These are phyloP conservation scores for Ammopiptanthus mongolicus DNA, from an alignment of 306 rosid species.

Conservation along the genomic window DNA sequence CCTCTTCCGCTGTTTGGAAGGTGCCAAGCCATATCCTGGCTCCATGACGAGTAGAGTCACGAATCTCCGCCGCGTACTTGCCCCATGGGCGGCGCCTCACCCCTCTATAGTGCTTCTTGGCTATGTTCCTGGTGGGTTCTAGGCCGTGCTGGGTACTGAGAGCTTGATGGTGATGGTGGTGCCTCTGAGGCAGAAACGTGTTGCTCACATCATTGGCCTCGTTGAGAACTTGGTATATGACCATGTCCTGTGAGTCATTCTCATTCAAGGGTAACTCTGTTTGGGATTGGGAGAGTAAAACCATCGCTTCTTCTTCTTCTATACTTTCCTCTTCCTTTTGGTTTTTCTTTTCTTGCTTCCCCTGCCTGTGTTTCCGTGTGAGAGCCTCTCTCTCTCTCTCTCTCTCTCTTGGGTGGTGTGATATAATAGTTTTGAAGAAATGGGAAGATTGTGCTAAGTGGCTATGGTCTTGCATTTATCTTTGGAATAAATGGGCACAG, in stretches of 20 bases:
- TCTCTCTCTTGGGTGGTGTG: no score
- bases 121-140: constrained; percentile 29
- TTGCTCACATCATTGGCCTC: constrained; percentile 38
- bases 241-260: constrained; percentile 90
- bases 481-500: neutral
- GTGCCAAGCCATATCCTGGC: constrained; percentile 87
- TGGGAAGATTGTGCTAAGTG: constrained; percentile 12
- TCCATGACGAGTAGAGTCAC: constrained; percentile 69
- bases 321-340: no score
- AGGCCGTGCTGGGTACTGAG: constrained; percentile 10
- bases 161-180: constrained; percentile 18
- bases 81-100: constrained; percentile 92
- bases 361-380: no score
- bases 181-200: constrained; percentile 21
- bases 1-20: constrained; percentile 80
- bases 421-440: neutral
- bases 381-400: no score
- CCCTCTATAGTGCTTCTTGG: constrained; percentile 82
- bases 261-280: constrained; percentile 74
- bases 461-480: constrained; percentile 3
- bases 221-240: constrained; percentile 72
- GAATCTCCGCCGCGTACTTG: constrained; percentile 87
- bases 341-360: no score
- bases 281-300: constrained; percentile 48
- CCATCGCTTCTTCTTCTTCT: constrained; percentile 24